Evolutionary conservation across 2,329 filamentous ascomycete genomes (phyloP), one percentile per base, ranked within the genome.

Genomic region (Onygena corvina): DNA sequence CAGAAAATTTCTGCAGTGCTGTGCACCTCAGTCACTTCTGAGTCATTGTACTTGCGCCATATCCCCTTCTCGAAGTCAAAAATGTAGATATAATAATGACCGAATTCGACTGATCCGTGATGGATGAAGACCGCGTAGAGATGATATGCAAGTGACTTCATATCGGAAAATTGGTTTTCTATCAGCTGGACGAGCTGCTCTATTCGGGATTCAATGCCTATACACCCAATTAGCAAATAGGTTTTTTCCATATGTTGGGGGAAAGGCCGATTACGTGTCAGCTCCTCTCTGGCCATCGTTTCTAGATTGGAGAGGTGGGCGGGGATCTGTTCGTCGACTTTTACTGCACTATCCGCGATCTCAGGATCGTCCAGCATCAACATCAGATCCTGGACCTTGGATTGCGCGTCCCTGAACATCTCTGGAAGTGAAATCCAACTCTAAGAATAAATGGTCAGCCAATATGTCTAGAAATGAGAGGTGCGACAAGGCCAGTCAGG

Each of bases 41-140:
- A 83, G 60, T 98, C 92, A 62, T 98, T 98, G 72, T 95, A 98
- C 60, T 86, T 87, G 50, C 88, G 82, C 89, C 92, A 98, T 16
- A 89, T 72, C 30, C 80, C 70, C 42, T 79, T 77, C 55, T 82
- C 77, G 64, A 94, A 94, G 68, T 96, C 92, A 60, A 81, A 85
- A 55, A 98, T 93, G 76, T 89, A 95, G 38, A 95, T 87, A 83
- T 87, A 95, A 68, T 96, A 98, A 65, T 98, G 92, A 0, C 92
- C 92, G 40, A 82, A 82, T 38, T 74, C 76, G 34, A 82, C 75
- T 23, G 67, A 68, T 25, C 76, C 75, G 16, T 84, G 81, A 63
- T 98, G 92, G 59, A 94, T 90, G 60, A 98, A 94, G 27, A 95
- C 84, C 0, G 90, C 86, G 57, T 95, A 89, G 3, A 98, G 76